Conservation (phyloP, 2,329 filamentous ascomycete genomes). For the Ophiostoma triangulosporum region DNA sequence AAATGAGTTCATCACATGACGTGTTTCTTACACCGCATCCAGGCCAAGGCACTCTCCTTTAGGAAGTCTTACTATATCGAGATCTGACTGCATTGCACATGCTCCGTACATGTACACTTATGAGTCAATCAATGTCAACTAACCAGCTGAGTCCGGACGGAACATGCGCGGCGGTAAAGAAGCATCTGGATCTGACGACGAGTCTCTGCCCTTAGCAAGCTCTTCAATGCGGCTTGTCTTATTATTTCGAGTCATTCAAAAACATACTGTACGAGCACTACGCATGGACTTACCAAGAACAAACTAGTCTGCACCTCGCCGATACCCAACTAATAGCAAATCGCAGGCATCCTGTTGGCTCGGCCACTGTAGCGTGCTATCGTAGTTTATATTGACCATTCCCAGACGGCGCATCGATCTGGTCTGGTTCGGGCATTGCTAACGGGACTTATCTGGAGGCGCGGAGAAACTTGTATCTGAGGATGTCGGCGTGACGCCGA, state of each 20-base stretch:
- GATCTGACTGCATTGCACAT: not conserved
- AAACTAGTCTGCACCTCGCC: constrained; percentile 1
- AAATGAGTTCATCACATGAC: too few species aligned
- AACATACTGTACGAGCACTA: not conserved
- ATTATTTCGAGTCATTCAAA: too few species aligned
- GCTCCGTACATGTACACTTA: not conserved
- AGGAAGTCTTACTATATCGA: constrained; percentile 3
- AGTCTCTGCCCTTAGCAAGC: too few species aligned
- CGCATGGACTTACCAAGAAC: constrained; percentile 5
- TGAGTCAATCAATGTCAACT: not conserved
- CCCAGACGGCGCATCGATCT: not conserved
- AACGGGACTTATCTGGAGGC: not conserved
- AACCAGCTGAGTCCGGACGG: not conserved
- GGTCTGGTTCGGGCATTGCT: not conserved
- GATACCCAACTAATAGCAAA: not conserved
- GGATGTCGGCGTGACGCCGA: not conserved
- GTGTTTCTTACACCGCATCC: too few species aligned
- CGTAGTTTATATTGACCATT: not conserved
- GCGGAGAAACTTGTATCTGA: not conserved
- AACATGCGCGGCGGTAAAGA: not conserved
- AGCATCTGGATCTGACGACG: not conserved
- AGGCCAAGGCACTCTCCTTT: too few species aligned
- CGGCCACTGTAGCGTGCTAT: not conserved
- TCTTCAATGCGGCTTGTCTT: too few species aligned
- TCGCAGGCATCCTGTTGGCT: not conserved